phyloP scores from a whole-genome alignment of 73 alveolate genomes.

The Stentor roeselii region DNA sequence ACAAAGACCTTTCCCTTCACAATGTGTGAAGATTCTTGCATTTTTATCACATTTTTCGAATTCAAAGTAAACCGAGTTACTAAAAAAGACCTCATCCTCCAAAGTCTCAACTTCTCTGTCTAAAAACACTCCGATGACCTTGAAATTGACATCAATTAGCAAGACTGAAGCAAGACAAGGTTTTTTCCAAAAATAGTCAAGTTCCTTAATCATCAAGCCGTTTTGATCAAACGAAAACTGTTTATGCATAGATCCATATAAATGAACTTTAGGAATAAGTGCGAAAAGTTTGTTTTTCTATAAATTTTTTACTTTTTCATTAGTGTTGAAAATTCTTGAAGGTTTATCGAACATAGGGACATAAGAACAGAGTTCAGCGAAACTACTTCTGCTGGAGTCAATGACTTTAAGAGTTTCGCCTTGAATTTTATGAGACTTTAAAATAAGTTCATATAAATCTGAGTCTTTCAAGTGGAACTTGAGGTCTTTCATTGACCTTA shows the following conservation, averaged over 20 bases:
- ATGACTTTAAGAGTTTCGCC: background rate
- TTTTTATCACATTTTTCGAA: no score
- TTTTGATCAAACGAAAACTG: background rate
- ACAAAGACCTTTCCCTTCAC: no score
- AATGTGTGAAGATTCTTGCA: no score
- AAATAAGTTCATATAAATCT: background rate
- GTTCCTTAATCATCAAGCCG: background rate
- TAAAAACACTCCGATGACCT: background rate
- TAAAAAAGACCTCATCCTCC: background rate
- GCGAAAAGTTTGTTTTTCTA: background rate
- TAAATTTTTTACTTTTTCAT: background rate
- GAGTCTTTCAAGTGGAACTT: background rate
- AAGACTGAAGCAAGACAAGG: background rate
- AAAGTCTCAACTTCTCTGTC: background rate
- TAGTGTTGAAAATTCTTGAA: background rate
- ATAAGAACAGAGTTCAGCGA: background rate
- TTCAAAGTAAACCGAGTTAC: no score
- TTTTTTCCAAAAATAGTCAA: background rate
- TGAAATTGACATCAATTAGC: background rate
- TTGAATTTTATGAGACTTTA: background rate
- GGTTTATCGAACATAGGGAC: background rate
- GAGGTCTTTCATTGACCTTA: background rate
- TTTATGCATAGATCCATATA: background rate
- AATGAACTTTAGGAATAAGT: background rate
- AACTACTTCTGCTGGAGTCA: background rate